phyloP scores from a whole-genome alignment of 495 filamentous ascomycete species.

The Penicillium bovifimosum region DNA sequence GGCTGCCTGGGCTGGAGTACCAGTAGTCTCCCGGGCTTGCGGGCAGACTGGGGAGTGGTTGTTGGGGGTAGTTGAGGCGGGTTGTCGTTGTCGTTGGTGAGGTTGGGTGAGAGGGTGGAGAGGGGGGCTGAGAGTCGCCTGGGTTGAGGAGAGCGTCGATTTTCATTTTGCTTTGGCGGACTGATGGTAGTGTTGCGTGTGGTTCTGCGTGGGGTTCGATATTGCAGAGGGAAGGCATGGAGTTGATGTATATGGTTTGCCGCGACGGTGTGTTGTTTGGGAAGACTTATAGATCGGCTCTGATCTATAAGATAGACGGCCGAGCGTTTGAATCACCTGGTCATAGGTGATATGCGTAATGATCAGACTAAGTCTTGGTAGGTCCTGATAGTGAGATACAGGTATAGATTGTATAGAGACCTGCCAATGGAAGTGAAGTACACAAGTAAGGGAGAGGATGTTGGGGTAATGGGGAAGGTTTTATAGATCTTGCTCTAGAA shows the following conservation, averaged over 20 bases:
- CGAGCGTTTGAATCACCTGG: neutral
- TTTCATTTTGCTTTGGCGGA: constrained; percentile 36
- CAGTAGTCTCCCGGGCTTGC: constrained; percentile 27
- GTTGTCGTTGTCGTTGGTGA: constrained; percentile 15
- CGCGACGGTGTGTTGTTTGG: neutral
- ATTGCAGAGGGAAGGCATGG: constrained; percentile 6
- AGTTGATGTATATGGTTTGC: neutral
- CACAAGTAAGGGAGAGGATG: constrained; percentile 10
- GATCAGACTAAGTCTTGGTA: neutral
- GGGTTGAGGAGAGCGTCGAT: constrained; percentile 38
- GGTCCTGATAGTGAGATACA: neutral
- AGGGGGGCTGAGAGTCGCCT: constrained; percentile 11
- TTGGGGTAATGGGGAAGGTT: constrained; percentile 11
- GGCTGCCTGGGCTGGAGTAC: constrained; percentile 21
- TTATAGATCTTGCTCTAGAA: constrained; percentile 22
- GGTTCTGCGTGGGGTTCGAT: constrained; percentile 17
- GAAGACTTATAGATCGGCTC: neutral
- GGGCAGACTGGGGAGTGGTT: constrained; percentile 24
- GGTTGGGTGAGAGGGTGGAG: constrained; percentile 24
- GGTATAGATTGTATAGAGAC: neutral
- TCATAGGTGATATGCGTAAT: neutral
- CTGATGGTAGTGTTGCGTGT: constrained; percentile 18
- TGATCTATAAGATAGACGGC: neutral
- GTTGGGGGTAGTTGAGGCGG: constrained; percentile 10
- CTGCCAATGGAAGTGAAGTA: constrained; percentile 5